A percentile compares a stretch with the other conserved stretches of the same genome.
phyloP scores from a whole-genome alignment of 2,329 filamentous ascomycete species.

The Pseudogymnoascus sp. region DNA sequence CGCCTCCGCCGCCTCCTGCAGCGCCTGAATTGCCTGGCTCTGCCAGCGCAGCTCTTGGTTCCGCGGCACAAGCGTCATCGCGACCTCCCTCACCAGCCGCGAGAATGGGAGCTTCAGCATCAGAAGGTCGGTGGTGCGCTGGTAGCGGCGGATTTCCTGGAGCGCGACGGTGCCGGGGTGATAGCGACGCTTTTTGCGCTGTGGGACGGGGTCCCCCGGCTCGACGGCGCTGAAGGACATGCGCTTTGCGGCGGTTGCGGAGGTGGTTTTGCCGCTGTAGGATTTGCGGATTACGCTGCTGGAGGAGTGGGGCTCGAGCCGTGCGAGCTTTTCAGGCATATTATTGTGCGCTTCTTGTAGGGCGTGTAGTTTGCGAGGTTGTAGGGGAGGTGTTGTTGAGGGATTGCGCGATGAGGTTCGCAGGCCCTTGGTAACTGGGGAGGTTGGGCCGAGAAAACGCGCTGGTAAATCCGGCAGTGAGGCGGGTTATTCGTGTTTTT shows the following conservation, averaged over 20 bases:
- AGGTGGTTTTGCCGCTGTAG: neutral
- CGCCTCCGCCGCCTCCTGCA: conserved; percentile 94
- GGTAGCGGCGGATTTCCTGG: conserved; percentile 85
- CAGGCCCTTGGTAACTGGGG: neutral
- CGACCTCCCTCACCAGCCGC: conserved; percentile 72
- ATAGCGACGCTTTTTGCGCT: conserved; percentile 56
- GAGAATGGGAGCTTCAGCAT: conserved; percentile 75
- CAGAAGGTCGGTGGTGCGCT: conserved; percentile 81
- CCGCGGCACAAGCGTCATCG: conserved; percentile 52
- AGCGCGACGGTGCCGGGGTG: conserved; percentile 77
- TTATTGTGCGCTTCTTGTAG: too few relatives aligned
- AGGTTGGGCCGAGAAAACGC: neutral
- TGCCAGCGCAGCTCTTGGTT: conserved; percentile 83
- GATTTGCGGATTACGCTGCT: neutral
- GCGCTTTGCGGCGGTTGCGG: neutral
- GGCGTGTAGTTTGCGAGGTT: neutral
- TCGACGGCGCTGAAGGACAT: conserved; percentile 4
- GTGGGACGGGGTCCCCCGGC: conserved; percentile 63
- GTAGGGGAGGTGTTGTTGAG: neutral
- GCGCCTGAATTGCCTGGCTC: conserved; percentile 83
- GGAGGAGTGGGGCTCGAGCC: neutral
- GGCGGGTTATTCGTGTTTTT: neutral
- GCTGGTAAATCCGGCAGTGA: neutral
- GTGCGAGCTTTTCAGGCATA: neutral
- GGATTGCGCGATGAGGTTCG: neutral